Evolutionary conservation across 106 monocot species (phyloP), one percentile per base, ranked within the genome.

Genomic region (Acorus gramineus): DNA sequence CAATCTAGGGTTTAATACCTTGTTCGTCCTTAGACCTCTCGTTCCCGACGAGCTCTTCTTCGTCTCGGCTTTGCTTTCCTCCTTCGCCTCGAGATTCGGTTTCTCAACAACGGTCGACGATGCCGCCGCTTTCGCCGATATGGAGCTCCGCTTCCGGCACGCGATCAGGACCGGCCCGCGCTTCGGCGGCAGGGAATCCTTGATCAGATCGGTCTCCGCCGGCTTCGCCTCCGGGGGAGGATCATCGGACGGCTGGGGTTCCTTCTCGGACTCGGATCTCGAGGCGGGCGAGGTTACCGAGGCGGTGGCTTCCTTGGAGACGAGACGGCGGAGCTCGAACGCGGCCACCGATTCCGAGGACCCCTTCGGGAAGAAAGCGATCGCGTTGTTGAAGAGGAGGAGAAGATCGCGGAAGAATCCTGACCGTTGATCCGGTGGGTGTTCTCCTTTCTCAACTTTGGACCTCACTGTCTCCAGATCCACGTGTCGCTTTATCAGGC

Each of bases 371-470:
- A 66, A 96, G 87, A 90, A 96, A 59, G 90, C 78, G 66, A 80
- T 60, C 43, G 87, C 90, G 58, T 96, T 96, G 50, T 72, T 71
- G 76, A 86, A 96, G 47, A 96, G 72, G 4, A 96, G 80, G 7
- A 90, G 74, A 11, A 96, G 66, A 62, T 96, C 95, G 53, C 90
- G 95, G 71, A 77, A 81, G 76, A 84, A 71, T 59, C 76, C 79
- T 8, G 8, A 7, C 11, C 49, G 58, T 13, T 53, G 7, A 64
- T 49, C 28, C 28, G 28, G 1, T 28, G 28, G 28, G 70, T 96
- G 91, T 1, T 63, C 48, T 0, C 64, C 69, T 1, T 56, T 10
- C 42, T 78, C 79, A 62, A 96, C 53, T 65, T 73, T 82, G 1
- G 59, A 11, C 8, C 73, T 67, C 47, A 96, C 70, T 47, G 66